Evolutionary conservation across 192 early-diverging fungal genomes (phyloP).

Genomic region (Mortierella claussenii): DNA sequence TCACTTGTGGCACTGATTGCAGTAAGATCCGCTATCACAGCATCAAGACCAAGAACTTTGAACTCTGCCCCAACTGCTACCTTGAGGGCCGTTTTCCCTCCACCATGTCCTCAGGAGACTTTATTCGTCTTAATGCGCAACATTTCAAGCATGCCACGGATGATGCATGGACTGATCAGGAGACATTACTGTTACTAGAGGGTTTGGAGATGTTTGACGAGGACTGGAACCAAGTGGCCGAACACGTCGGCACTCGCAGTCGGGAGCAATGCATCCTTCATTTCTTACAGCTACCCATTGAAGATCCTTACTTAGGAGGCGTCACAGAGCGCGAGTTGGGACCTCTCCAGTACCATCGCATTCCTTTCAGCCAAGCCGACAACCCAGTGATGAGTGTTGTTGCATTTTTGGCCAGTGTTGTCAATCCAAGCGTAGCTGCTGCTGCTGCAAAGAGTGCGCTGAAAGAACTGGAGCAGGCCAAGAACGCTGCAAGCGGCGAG

Average conservation of each 20-base stretch:
- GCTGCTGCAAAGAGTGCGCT: conserved; percentile 90
- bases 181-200: conserved; percentile 89
- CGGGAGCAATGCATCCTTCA: conserved; percentile 92
- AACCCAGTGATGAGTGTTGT: conserved; percentile 95
- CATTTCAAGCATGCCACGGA: conserved; percentile 63
- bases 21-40: conserved; percentile 83
- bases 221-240: conserved; percentile 92
- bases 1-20: conserved; percentile 90
- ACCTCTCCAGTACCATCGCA: conserved; percentile 76
- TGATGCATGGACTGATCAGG: conserved; percentile 87
- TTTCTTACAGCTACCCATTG: conserved; percentile 91
- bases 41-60: conserved; percentile 74
- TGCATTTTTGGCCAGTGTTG: conserved; percentile 87
- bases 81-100: conserved; percentile 92
- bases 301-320: conserved; percentile 75
- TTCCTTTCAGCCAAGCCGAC: conserved; percentile 84
- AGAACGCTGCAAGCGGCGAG: conserved; percentile 7
- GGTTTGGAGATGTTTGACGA: conserved; percentile 94
- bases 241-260: conserved; percentile 91
- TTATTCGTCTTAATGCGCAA: conserved; percentile 75
- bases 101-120: conserved; percentile 84
- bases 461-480: conserved; percentile 66
- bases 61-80: conserved; percentile 91
- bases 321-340: conserved; percentile 60
- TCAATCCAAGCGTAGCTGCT: conserved; percentile 87